These are phyloP conservation scores for Sporothrix sp. DNA, from an alignment of 2,329 filamentous ascomycete species.

Conservation along the genomic window DNA sequence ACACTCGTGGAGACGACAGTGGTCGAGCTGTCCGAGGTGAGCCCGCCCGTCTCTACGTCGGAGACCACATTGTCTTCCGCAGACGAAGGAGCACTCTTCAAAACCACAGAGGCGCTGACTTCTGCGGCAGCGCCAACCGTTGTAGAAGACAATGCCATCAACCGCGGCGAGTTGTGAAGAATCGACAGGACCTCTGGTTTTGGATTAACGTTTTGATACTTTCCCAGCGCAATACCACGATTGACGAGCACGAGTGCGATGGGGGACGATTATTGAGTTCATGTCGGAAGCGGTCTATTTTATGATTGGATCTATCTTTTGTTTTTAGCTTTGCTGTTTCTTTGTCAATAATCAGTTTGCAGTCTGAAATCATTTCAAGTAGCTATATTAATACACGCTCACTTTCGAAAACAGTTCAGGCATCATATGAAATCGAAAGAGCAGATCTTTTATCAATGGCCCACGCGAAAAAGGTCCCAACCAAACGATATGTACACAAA, in stretches of 20 bases:
- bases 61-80: background rate
- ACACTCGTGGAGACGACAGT: no score
- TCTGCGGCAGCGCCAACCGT: background rate
- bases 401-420: background rate
- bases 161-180: background rate
- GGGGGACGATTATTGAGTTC: background rate
- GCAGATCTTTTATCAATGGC: background rate
- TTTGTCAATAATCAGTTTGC: background rate
- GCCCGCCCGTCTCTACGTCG: background rate
- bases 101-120: background rate
- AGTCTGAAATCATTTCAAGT: background rate
- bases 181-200: no score
- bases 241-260: background rate
- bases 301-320: background rate
- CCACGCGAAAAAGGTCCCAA: no score
- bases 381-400: background rate
- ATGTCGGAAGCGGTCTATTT: background rate
- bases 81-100: background rate
- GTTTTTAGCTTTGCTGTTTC: background rate
- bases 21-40: background rate
- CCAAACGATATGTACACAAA: background rate
- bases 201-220: no score
- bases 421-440: background rate
- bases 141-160: background rate
- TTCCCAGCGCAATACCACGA: background rate